Evolutionary conservation across 1,284 basidiomycete species (phyloP), one percentile per base, ranked within the genome.

Genomic region (Xerocomus amazonicus): DNA sequence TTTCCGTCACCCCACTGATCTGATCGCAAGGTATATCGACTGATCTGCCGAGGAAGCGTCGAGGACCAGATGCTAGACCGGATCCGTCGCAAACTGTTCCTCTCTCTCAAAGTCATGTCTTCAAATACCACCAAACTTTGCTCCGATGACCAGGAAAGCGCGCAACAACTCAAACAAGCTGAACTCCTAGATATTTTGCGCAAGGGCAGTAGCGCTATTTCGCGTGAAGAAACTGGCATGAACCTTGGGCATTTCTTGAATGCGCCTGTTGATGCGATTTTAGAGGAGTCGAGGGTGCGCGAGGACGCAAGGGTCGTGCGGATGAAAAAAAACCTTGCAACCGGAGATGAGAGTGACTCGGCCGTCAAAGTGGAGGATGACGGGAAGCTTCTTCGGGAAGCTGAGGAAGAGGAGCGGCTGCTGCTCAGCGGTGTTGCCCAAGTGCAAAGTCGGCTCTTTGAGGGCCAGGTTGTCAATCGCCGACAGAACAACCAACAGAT

Each of bases 61-160:
- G 81, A 84, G 59, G 81, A 84, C 55, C 82, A 84, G 57, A 83
- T 82, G 78, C 70, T 83, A 4, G 79, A 81, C 56, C 74, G 81
- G 27, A 72, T 83, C 45, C 75, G 79, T 14, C 78, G 80, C 44
- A 84, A 84, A 58, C 68, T 84, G 3, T 84, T 83, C 63, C 70
- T 84, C 5, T 81, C 81, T 1, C 55, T 78, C 37, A 83, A 82
- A 61, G 73, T 82, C 49, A 79, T 82, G 75, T 70, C 72, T 29
- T 66, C 70, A 1, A 69, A 67, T 13, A 23, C 31, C 41, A 60
- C 61, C 33, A 36, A 59, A 2, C 43, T 61, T 1, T 23, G 19
- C 19, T 35, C 53, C 6, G 46, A 49, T 17, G 61, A 37, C 54
- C 53, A 56, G 14, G 51, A 58, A 10, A 57, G 61, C 7, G 48